Evolutionary conservation across 441 rosid genomes (phyloP), one percentile per base, ranked within the genome.

Genomic region (Erodium moschatum): DNA sequence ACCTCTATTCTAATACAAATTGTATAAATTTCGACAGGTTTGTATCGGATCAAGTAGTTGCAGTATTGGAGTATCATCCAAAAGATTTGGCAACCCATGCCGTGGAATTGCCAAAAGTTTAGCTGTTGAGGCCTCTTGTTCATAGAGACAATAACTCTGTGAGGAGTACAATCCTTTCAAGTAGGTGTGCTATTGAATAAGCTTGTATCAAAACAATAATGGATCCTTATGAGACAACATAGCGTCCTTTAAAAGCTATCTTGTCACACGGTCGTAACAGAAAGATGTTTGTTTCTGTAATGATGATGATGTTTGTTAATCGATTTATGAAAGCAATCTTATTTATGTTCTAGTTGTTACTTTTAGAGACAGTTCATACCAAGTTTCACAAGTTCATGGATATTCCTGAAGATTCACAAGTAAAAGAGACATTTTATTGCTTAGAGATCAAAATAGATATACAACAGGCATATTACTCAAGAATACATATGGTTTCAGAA

Each of bases 61-160:
- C 72, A 87, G 72, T 40, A 68, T 93, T 16, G 81, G 71, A 72
- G 96, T 88, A 11, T 87, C 97, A 0, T 75, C 65, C 24, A 67
- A 72, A 65, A 79, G 81, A 15, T 89, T 91, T 1, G 97, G 98
- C 10, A 87, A 94, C 27, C 96, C 96, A 29, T 94, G 97, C 74
- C 79, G 63, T 50, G 96, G 96, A 65, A 84, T 81, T 9, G 48
- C 56, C 3, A 94, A 87, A 80, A 89, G 91, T 79, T 78, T 94
- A 81, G 98, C 98, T 20, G 88, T 89, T 8, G 97, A 91, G 85
- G 98, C 88, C 74, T 83, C 88, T 19, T 94, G 97, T 81, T 67
- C 84, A 67, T 89, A 69, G 80, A 64, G 42, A 38, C 35, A 70
- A 42, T 69, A 65, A 35, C 67, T 62, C 48, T 48, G 46, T 40